Conservation (phyloP, 768 basidiomycete genomes). For the Piloderma croceum region DNA sequence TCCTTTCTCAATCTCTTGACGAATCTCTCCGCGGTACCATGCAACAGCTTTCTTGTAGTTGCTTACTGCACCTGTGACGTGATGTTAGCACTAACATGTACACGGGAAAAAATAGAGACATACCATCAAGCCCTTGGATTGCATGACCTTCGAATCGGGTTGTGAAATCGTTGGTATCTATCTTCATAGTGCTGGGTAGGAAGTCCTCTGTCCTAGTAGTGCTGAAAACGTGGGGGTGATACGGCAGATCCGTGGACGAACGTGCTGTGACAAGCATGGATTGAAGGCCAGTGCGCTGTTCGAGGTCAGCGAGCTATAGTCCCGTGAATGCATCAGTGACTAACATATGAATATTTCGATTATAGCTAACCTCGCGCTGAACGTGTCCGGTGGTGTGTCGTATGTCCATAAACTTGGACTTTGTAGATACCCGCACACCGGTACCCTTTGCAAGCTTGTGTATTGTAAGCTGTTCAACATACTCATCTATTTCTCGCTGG, state of each 20-base stretch:
- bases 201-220: conserved; percentile 13
- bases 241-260: conserved; percentile 6
- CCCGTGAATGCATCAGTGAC: too few relatives aligned
- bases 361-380: too few relatives aligned
- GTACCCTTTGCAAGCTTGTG: too few relatives aligned
- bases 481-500: too few relatives aligned
- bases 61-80: conserved; percentile 6
- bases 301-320: conserved; percentile 11
- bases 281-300: conserved; percentile 12
- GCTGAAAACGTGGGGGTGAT: conserved; percentile 7
- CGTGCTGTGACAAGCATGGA: conserved; percentile 9
- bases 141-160: conserved; percentile 13
- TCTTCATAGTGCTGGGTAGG: conserved; percentile 9
- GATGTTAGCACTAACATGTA: too few relatives aligned
- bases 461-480: too few relatives aligned
- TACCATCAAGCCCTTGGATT: conserved; percentile 13
- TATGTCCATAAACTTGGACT: too few relatives aligned
- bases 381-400: too few relatives aligned
- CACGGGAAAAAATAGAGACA: neutral
- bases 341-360: too few relatives aligned
- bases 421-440: too few relatives aligned
- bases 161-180: conserved; percentile 13
- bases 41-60: conserved; percentile 5
- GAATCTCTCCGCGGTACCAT: conserved; percentile 1
- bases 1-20: conserved; percentile 7